Evolutionary conservation across 2,329 filamentous ascomycete species (phyloP), one percentile per base, ranked within the genome.

Genomic region (Penicillium sp.): DNA sequence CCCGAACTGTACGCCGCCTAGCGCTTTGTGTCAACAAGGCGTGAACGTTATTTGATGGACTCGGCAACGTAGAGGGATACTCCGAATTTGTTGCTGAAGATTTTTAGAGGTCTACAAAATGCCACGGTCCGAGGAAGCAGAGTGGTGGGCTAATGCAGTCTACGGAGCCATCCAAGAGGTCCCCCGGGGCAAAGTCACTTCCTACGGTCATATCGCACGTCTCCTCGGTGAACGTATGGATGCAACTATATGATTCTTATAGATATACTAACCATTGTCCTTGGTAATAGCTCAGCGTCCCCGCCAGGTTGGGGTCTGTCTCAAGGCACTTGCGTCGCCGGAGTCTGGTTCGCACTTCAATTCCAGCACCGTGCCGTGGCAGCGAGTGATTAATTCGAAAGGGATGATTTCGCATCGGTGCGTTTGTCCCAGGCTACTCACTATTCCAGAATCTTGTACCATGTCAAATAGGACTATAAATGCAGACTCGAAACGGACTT

Each of bases 141-240:
- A 78, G 59, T 75, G 70, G 69, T 80, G 77, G 77, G 77, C 77
- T 59, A 75, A 78, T 58, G 80, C 88, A 42, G 91, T 96, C 47
- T 97, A 96, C 76, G 77, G 80, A 56, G 91, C 92, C 14, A 84
- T 97, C 4, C 90, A 93, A 73, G 86, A 96, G 71, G 89, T 97
- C 31, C 93, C 94, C 0, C 69, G 75, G 9, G 93, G 93, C 58
- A 88, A 83, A 69, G 91, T 97, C 40, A 97, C 92, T 1, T 90
- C 85, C 44, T 97, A 97, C 70, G 91, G 89, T 2, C 85, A 88
- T 63, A 86, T 88, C 54, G 85, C 85, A n/a, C 73, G 73, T 16
- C 73, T 87, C 31, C 71, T 87, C 4, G 85, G 84, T 48, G 81
- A 82, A 69, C 84, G 83, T 86, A 76, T 65, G 81, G 74, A 43